Percentiles rank a stretch among this genome's conserved stretches.
Evolutionary conservation across 2,329 filamentous ascomycete species (phyloP).

Genomic region (Venturia nashicola): DNA sequence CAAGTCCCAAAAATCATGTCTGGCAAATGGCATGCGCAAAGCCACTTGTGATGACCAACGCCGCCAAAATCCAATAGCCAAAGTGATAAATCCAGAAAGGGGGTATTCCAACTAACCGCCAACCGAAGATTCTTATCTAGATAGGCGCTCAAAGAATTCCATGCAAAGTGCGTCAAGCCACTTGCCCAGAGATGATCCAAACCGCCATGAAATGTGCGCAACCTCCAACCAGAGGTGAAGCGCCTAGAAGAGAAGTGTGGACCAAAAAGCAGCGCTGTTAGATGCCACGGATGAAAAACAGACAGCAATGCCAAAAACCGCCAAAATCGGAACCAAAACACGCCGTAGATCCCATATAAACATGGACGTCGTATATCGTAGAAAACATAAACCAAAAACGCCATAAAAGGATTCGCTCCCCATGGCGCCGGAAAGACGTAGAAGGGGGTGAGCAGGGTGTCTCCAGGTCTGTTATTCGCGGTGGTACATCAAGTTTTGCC

Average conservation of each 20-base stretch:
- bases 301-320: neutral
- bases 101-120: neutral
- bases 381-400: neutral
- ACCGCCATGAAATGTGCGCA: neutral
- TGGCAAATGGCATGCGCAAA: neutral
- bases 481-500: neutral
- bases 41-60: neutral
- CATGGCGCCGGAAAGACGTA: neutral
- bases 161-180: slow-evolving; percentile 1
- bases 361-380: neutral
- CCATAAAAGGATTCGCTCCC: neutral
- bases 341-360: neutral
- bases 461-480: neutral
- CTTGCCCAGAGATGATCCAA: slow-evolving; percentile 1
- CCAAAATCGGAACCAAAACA: neutral
- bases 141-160: neutral
- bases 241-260: neutral
- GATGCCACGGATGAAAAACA: neutral
- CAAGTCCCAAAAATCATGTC: neutral
- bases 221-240: neutral
- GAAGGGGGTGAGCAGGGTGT: neutral
- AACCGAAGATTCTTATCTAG: neutral
- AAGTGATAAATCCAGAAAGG: neutral
- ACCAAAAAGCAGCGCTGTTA: neutral
- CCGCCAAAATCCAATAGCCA: neutral